Percentiles rank a stretch among this genome's conserved stretches.
phyloP scores from a whole-genome alignment of 2,329 filamentous ascomycete species.

The Boeremia lycopersici region DNA sequence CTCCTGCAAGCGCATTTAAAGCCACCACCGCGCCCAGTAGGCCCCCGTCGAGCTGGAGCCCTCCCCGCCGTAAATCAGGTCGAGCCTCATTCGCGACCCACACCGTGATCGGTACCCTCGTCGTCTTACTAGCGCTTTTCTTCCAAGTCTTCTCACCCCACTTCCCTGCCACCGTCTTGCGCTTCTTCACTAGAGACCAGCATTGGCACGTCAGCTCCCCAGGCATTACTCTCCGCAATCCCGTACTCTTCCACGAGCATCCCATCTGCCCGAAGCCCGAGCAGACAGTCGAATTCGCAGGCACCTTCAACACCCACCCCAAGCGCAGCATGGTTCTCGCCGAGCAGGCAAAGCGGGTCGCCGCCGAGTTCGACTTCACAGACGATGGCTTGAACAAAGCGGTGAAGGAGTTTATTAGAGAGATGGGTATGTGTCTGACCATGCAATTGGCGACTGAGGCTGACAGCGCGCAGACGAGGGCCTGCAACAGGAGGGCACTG shows the following conservation, averaged over 20 bases:
- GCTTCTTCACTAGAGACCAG: conserved; percentile 33
- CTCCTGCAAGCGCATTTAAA: conserved; percentile 23
- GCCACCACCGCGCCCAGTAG: conserved; percentile 20
- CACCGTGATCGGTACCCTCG: conserved; percentile 33
- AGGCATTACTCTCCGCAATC: conserved; percentile 31
- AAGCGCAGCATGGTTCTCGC: conserved; percentile 58
- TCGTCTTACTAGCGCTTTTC: conserved; percentile 43
- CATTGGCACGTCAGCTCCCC: conserved; percentile 22
- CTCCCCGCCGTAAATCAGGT: conserved; percentile 18
- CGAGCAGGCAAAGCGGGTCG: conserved; percentile 78
- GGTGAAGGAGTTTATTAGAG: conserved; percentile 81
- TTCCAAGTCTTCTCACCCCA: conserved; percentile 46
- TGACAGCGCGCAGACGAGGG: conserved; percentile 70
- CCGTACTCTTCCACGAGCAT: conserved; percentile 32
- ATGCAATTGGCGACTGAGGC: conserved; percentile 7
- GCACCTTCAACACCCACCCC: conserved; percentile 45
- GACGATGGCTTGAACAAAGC: conserved; percentile 78
- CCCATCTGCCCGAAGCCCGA: conserved; percentile 38
- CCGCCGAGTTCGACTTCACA: conserved; percentile 83
- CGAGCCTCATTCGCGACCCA: conserved; percentile 28
- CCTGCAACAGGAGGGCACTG: conserved; percentile 75
- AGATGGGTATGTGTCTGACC: conserved; percentile 68
- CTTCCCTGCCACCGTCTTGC: conserved; percentile 39
- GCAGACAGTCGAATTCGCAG: conserved; percentile 35
- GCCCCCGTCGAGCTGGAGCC: conserved; percentile 17